Conservation (phyloP, 2,329 filamentous ascomycete species). For the Diaporthe destruens region DNA sequence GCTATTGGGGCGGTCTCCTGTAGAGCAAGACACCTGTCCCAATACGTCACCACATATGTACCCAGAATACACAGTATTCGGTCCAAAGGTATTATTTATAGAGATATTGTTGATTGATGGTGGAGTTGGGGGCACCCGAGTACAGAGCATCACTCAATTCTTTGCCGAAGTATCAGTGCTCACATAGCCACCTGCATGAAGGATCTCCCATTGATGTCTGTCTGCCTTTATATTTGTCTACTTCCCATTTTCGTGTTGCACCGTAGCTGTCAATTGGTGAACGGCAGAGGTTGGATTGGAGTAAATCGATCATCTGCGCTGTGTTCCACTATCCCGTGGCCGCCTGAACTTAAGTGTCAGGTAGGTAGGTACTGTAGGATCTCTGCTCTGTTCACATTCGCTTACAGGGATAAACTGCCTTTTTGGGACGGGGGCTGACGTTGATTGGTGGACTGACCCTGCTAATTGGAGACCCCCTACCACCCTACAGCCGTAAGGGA, state of each 20-base stretch:
- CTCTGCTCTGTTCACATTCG: too few relatives aligned
- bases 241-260: neutral
- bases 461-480: neutral
- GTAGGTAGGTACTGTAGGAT: too few relatives aligned
- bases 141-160: neutral
- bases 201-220: neutral
- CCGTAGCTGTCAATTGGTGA: neutral
- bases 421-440: neutral
- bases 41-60: neutral
- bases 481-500: too few relatives aligned
- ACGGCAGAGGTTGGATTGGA: too few relatives aligned
- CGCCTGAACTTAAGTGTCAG: too few relatives aligned
- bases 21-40: neutral
- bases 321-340: too few relatives aligned
- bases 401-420: neutral
- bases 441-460: neutral
- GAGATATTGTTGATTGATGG: neutral
- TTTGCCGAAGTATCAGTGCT: too few relatives aligned
- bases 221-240: neutral
- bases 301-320: neutral
- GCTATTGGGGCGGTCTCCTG: neutral
- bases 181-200: neutral
- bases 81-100: neutral
- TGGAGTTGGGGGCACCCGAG: neutral
- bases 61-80: neutral